phyloP scores from a whole-genome alignment of 1,139 yeast species.

The Spencermartinsiella ligniputridi region DNA sequence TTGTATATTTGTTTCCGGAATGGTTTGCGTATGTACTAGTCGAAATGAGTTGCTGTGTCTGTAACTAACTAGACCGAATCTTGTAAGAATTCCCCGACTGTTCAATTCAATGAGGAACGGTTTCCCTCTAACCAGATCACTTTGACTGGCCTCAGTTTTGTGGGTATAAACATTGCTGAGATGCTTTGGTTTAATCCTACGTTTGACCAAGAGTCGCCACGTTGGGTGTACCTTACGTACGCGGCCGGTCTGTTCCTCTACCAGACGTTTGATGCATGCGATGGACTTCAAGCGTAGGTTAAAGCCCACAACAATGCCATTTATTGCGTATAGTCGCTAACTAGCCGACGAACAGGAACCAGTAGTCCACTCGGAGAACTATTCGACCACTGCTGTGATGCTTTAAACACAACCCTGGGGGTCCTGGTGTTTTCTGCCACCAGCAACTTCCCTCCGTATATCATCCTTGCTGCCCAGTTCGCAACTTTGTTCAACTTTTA shows the following conservation, averaged over 20 bases:
- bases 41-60: not conserved
- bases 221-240: constrained; percentile 76
- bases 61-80: constrained; percentile 19
- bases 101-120: not conserved
- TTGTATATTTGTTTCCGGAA: constrained; percentile 70
- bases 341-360: constrained; percentile 71
- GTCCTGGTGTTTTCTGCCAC: constrained; percentile 68
- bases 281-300: constrained; percentile 81
- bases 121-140: constrained; percentile 71
- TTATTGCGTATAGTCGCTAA: not conserved
- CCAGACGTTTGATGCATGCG: constrained; percentile 96
- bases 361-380: constrained; percentile 93
- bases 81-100: constrained; percentile 19
- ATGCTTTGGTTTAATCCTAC: constrained; percentile 74
- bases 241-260: constrained; percentile 84
- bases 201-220: constrained; percentile 55
- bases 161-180: constrained; percentile 57
- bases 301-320: no score
- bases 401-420: constrained; percentile 82
- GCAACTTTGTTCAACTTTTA: constrained; percentile 76
- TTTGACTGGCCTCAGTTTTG: constrained; percentile 67
- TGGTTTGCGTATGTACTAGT: constrained; percentile 57
- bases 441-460: constrained; percentile 64
- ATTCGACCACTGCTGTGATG: constrained; percentile 90
- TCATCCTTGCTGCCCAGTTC: constrained; percentile 64